Conservation (phyloP, 1,284 basidiomycete species). For the Austroboletus novae-zelandiae region DNA sequence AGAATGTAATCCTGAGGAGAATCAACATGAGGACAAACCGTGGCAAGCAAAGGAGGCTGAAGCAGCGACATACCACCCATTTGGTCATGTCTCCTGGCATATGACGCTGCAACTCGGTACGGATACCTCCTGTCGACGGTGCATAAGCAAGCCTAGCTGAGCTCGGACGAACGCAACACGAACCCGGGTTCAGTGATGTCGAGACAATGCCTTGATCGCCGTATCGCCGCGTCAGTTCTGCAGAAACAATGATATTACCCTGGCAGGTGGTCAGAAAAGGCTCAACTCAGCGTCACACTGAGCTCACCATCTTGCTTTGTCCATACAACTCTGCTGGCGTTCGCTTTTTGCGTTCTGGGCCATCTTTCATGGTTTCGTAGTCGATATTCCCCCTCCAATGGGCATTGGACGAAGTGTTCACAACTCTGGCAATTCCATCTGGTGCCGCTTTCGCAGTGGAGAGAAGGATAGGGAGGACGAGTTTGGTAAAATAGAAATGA, state of each 20-base stretch:
- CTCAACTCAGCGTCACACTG: neutral
- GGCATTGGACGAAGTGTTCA: conserved; percentile 39
- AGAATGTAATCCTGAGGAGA: conserved; percentile 12
- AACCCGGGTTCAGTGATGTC: conserved; percentile 34
- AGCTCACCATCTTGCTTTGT: conserved; percentile 42
- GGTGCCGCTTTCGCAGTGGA: conserved; percentile 28
- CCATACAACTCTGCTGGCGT: conserved; percentile 33
- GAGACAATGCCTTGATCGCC: conserved; percentile 36
- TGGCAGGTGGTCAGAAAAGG: conserved; percentile 1
- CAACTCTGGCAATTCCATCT: conserved; percentile 40
- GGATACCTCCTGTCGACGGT: conserved; percentile 14
- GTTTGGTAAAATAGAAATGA: conserved; percentile 44
- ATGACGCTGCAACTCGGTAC: conserved; percentile 30
- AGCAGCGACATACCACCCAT: conserved; percentile 8
- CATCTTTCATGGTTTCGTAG: conserved; percentile 32
- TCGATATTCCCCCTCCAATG: conserved; percentile 16
- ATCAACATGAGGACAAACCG: neutral
- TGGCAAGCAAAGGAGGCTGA: neutral
- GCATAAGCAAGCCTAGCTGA: neutral
- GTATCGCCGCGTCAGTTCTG: conserved; percentile 36
- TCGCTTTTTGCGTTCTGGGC: conserved; percentile 25
- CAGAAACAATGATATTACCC: conserved; percentile 34
- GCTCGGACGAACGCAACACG: neutral
- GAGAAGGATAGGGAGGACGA: conserved; percentile 42
- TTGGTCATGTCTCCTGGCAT: neutral